Conservation (phyloP, 805 yeast genomes). For the Saturnispora dispora region DNA sequence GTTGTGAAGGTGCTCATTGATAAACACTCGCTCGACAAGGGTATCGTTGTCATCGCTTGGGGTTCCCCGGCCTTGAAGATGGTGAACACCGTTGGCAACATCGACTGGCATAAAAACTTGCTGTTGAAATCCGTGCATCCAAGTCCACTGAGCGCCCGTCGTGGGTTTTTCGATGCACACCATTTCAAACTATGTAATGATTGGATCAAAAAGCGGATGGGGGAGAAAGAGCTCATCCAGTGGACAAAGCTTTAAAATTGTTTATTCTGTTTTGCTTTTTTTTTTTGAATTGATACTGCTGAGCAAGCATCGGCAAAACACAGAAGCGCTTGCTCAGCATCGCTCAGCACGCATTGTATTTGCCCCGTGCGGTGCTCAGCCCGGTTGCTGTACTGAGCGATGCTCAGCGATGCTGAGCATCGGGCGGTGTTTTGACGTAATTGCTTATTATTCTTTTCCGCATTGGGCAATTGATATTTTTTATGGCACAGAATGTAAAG, state of each 20-base stretch:
- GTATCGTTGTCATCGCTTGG: conserved; percentile 65
- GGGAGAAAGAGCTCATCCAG: conserved; percentile 18
- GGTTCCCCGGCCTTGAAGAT: conserved; percentile 37
- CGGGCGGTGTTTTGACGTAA: background rate
- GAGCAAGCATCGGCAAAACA: too few relatives aligned
- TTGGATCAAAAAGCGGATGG: conserved; percentile 51
- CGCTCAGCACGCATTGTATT: too few relatives aligned
- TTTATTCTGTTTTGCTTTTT: too few relatives aligned
- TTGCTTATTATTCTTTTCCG: background rate
- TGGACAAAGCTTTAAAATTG: conserved; percentile 23
- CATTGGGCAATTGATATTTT: background rate
- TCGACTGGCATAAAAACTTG: conserved; percentile 30
- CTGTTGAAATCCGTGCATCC: conserved; percentile 83
- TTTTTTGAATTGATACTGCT: too few relatives aligned
- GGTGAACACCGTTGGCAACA: conserved; percentile 21
- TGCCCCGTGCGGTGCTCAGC: too few relatives aligned
- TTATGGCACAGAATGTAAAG: background rate
- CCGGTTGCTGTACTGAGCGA: too few relatives aligned
- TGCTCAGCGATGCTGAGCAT: too few relatives aligned
- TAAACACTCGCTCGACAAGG: conserved; percentile 33
- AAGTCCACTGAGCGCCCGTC: conserved; percentile 82
- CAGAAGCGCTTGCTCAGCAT: too few relatives aligned
- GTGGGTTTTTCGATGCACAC: conserved; percentile 72
- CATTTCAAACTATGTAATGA: conserved; percentile 72
- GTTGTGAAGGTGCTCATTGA: conserved; percentile 47